These are phyloP conservation scores for Tylopilus balloui DNA, from an alignment of 768 basidiomycete species.

Conservation along the genomic window DNA sequence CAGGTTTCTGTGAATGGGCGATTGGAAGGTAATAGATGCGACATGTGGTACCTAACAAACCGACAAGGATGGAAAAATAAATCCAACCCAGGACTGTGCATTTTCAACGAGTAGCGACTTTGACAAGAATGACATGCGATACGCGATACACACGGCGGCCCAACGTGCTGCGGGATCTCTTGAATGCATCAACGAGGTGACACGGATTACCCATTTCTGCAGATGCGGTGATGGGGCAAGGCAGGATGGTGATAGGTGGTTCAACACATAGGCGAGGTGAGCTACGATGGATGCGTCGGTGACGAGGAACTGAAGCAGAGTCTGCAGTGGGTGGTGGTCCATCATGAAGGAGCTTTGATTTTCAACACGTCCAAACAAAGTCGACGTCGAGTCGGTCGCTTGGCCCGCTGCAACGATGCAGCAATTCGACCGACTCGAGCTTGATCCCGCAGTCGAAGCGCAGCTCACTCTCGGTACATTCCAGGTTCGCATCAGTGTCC, in stretches of 20 bases:
- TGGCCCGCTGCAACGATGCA: conserved; percentile 18
- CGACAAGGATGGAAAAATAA: conserved; percentile 60
- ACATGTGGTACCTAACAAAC: conserved; percentile 45
- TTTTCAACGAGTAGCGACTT: conserved; percentile 59
- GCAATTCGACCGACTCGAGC: conserved; percentile 23
- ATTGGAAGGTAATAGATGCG: conserved; percentile 11
- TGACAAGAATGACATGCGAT: conserved; percentile 58
- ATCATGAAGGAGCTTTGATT: conserved; percentile 29
- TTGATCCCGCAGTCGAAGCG: conserved; percentile 52
- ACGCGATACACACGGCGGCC: conserved; percentile 74
- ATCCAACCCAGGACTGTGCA: conserved; percentile 68
- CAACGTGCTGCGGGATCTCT: conserved; percentile 75
- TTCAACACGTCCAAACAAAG: conserved; percentile 34
- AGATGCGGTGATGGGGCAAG: conserved; percentile 62
- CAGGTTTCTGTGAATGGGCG: conserved; percentile 53
- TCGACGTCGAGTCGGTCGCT: neutral
- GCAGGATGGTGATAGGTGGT: conserved; percentile 46
- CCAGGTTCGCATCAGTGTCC: conserved; percentile 37
- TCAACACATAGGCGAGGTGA: conserved; percentile 57
- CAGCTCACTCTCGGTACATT: conserved; percentile 52
- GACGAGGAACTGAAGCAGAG: conserved; percentile 63
- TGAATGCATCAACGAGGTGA: conserved; percentile 71
- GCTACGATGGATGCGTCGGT: conserved; percentile 59
- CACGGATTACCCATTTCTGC: conserved; percentile 70
- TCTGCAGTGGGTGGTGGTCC: conserved; percentile 55